A percentile compares a stretch with the other conserved stretches of the same genome.
phyloP scores from a whole-genome alignment of 179 eudicot genomes.

The Actinidia arguta region DNA sequence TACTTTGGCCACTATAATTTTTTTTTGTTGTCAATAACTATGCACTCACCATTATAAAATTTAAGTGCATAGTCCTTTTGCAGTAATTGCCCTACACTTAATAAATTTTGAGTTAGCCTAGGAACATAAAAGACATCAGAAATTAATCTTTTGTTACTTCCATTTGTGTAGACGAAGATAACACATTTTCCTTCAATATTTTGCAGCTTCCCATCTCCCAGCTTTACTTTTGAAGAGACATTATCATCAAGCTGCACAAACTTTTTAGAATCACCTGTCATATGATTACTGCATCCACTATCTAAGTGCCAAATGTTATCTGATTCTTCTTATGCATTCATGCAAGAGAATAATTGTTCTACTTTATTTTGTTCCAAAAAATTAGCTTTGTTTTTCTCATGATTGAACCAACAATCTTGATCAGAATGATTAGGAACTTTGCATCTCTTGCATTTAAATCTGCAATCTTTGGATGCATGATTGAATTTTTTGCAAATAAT shows the following conservation, averaged over 20 bases:
- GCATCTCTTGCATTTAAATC: no score
- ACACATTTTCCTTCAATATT: background rate
- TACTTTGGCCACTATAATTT: no score
- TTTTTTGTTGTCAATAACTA: no score
- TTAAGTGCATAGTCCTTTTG: no score
- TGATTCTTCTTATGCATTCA: background rate
- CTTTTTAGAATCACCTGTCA: background rate
- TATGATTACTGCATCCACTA: background rate
- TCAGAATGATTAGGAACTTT: background rate
- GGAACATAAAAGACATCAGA: background rate
- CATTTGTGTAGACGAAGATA: background rate
- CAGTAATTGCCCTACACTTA: background rate
- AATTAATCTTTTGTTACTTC: background rate
- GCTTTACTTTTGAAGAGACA: background rate
- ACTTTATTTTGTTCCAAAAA: background rate
- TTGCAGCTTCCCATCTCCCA: background rate
- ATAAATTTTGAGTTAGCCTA: background rate
- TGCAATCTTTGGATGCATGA: background rate
- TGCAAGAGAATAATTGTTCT: background rate
- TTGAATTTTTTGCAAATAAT: background rate
- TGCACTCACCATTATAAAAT: no score
- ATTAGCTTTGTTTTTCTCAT: background rate
- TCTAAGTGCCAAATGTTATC: background rate
- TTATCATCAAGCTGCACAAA: background rate
- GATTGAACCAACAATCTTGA: background rate